A percentile compares a stretch with the other conserved stretches of the same genome.
Conservation (phyloP, 1,284 basidiomycete species). For the Thelephora terrestris region DNA sequence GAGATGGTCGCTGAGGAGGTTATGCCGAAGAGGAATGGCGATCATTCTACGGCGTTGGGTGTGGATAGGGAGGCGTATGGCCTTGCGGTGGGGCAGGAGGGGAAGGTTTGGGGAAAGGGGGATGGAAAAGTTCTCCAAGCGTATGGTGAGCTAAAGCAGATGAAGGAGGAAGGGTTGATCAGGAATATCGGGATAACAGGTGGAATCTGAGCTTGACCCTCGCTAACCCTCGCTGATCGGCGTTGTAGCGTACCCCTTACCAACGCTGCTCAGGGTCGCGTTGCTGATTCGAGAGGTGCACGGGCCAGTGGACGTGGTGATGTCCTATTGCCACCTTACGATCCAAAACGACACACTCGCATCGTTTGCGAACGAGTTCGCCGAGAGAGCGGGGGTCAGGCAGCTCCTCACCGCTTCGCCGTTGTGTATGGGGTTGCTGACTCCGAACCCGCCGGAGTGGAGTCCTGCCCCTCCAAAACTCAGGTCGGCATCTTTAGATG, state of each 20-base stretch:
- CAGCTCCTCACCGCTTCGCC: conserved; percentile 84
- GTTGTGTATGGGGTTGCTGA: conserved; percentile 86
- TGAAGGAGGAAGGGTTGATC: conserved; percentile 75
- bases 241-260: conserved; percentile 73
- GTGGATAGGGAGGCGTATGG: conserved; percentile 49
- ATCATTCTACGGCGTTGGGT: conserved; percentile 44
- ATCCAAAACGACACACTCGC: conserved; percentile 70
- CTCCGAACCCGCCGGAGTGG: conserved; percentile 64
- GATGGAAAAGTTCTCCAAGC: conserved; percentile 76
- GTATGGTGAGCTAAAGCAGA: conserved; percentile 56
- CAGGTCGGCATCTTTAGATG: conserved; percentile 31
- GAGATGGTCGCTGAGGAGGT: conserved; percentile 73
- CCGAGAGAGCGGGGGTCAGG: conserved; percentile 50
- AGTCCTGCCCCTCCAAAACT: conserved; percentile 69
- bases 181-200: conserved; percentile 81
- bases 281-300: conserved; percentile 51
- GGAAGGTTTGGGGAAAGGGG: conserved; percentile 58
- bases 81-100: conserved; percentile 46
- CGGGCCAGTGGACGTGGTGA: conserved; percentile 64
- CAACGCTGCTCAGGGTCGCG: conserved; percentile 77
- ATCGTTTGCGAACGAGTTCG: conserved; percentile 53
- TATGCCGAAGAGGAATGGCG: conserved; percentile 39
- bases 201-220: conserved; percentile 19
- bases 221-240: not conserved
- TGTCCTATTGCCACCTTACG: conserved; percentile 82